A percentile compares a stretch with the other conserved stretches of the same genome.
Conservation (phyloP, 176 grass and related monocot genomes). For the Hyparrhenia diplandra region DNA sequence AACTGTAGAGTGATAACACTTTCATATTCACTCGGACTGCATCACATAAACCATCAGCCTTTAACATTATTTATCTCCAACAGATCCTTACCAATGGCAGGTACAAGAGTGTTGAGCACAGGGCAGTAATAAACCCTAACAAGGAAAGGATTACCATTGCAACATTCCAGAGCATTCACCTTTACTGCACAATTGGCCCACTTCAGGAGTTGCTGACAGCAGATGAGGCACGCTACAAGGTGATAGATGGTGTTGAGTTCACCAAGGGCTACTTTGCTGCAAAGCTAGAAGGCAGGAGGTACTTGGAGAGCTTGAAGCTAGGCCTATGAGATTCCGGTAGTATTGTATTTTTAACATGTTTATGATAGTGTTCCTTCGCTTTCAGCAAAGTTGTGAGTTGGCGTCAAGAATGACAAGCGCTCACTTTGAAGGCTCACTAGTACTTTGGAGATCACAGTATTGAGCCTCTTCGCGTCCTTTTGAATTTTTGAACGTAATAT, state of each 20-base stretch:
- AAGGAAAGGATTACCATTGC: slow-evolving; percentile 47
- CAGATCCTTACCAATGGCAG: slow-evolving; percentile 50
- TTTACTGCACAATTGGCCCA: slow-evolving; percentile 44
- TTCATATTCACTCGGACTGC: neutral
- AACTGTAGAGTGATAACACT: neutral
- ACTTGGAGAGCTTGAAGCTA: slow-evolving; percentile 51
- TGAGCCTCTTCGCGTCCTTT: neutral
- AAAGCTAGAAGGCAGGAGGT: slow-evolving; percentile 46
- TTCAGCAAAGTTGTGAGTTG: neutral
- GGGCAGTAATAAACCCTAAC: slow-evolving; percentile 35
- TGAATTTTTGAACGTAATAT: neutral
- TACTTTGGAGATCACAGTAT: neutral
- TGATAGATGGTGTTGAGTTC: slow-evolving; percentile 27
- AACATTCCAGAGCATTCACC: slow-evolving; percentile 31
- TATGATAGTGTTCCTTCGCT: neutral
- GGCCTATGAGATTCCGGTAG: neutral
- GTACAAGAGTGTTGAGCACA: slow-evolving; percentile 53
- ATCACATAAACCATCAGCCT: neutral
- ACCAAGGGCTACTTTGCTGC: slow-evolving; percentile 44
- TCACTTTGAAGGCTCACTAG: neutral
- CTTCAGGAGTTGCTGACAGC: slow-evolving; percentile 31
- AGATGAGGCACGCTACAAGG: slow-evolving; percentile 27
- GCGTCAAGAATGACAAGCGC: neutral
- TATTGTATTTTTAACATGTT: neutral
- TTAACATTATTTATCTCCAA: neutral